phyloP scores from a whole-genome alignment of 1,284 basidiomycete species.

The Pseudozyma sp. region DNA sequence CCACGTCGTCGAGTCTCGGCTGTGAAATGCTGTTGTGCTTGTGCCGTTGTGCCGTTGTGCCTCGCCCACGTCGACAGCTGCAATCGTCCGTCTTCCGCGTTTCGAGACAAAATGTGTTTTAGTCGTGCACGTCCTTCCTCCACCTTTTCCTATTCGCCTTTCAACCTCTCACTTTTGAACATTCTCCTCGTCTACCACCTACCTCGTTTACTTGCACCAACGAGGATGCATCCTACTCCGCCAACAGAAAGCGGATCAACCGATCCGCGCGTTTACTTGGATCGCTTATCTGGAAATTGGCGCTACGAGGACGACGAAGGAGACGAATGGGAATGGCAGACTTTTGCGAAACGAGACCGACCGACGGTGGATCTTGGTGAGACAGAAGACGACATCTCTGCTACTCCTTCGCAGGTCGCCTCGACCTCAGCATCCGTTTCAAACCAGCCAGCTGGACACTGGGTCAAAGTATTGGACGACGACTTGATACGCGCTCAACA shows the following conservation, averaged over 20 bases:
- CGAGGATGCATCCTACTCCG: slow-evolving; percentile 31
- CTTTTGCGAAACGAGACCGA: slow-evolving; percentile 23
- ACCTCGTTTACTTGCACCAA: neutral
- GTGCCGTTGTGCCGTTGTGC: neutral
- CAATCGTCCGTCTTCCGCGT: neutral
- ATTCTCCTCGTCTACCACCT: neutral
- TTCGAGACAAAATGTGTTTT: neutral
- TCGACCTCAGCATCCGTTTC: slow-evolving; percentile 4
- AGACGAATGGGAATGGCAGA: slow-evolving; percentile 86
- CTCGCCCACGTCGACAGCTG: slow-evolving; percentile 5
- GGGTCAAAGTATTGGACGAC: slow-evolving; percentile 89
- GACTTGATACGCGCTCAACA: slow-evolving; percentile 73
- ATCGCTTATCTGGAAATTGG: slow-evolving; percentile 82
- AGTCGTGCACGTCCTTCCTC: neutral
- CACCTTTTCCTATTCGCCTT: neutral
- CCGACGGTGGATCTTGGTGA: slow-evolving; percentile 16
- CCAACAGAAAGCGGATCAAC: slow-evolving; percentile 28
- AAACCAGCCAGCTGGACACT: slow-evolving; percentile 80
- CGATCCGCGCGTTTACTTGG: slow-evolving; percentile 74
- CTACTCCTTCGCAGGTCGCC: neutral
- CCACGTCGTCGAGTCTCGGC: neutral
- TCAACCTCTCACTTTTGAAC: neutral
- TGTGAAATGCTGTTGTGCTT: neutral
- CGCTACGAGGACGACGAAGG: slow-evolving; percentile 83
- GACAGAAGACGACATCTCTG: slow-evolving; percentile 26